Conservation (phyloP, 257 asterid species). For the Dorcoceras hygrometricum region DNA sequence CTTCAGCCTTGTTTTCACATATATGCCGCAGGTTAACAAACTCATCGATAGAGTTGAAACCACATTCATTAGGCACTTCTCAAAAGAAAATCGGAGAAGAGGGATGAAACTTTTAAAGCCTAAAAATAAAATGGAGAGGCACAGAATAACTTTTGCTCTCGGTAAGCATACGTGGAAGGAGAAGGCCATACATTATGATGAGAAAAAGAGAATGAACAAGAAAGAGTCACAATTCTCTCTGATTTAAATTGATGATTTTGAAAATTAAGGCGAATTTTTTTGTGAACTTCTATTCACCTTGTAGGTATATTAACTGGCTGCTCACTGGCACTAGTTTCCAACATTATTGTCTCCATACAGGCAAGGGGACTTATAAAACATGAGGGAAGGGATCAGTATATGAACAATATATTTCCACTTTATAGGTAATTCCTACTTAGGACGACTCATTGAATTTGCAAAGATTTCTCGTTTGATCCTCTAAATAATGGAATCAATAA, state of each 20-base stretch:
- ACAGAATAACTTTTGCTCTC: conserved; percentile 60
- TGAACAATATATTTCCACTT: conserved; percentile 75
- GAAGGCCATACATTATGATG: neutral
- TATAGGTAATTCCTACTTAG: conserved; percentile 44
- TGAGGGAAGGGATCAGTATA: conserved; percentile 42
- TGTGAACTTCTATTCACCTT: no score
- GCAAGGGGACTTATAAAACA: conserved; percentile 48
- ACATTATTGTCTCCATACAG: conserved; percentile 39
- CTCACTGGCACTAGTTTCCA: conserved; percentile 60
- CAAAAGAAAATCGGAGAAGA: conserved; percentile 67
- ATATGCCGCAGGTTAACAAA: conserved; percentile 38
- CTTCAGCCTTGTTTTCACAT: neutral
- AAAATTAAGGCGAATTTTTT: no score
- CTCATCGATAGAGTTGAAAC: conserved; percentile 60
- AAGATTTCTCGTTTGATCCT: neutral
- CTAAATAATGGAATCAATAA: no score
- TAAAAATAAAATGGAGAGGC: conserved; percentile 58
- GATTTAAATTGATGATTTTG: no score
- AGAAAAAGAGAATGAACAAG: no score
- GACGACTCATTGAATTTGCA: no score
- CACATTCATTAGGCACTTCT: conserved; percentile 66
- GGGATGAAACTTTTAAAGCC: conserved; percentile 69
- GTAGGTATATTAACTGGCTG: conserved; percentile 74
- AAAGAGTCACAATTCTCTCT: neutral
- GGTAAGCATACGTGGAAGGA: conserved; percentile 38